Percentiles rank a stretch among this genome's conserved stretches.
phyloP scores from a whole-genome alignment of 768 basidiomycete genomes.

The Coprinellus micaceus region DNA sequence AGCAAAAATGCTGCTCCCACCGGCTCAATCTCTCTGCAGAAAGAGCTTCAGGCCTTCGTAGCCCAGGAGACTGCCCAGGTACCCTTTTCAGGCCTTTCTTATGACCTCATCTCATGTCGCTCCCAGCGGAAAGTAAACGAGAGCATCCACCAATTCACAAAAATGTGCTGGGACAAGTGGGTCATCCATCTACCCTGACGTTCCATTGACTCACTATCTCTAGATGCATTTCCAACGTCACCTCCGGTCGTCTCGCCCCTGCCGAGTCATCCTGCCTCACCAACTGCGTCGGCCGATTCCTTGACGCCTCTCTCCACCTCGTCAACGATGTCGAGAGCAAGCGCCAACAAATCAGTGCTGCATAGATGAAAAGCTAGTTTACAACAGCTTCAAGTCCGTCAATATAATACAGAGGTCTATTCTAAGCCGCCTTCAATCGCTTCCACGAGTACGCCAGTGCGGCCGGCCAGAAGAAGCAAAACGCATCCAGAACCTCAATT shows the following conservation, averaged over 20 bases:
- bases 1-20: neutral
- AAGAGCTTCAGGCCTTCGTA: slow-evolving; percentile 3
- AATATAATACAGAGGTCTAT: slow-evolving; percentile 10
- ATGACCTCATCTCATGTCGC: slow-evolving; percentile 7
- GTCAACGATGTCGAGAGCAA: slow-evolving; percentile 63
- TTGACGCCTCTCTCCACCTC: slow-evolving; percentile 83
- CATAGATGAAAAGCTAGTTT: slow-evolving; percentile 9
- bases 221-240: slow-evolving; percentile 79
- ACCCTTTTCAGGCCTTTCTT: neutral
- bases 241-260: slow-evolving; percentile 73
- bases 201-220: neutral
- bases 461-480: slow-evolving; percentile 67
- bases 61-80: slow-evolving; percentile 3
- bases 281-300: slow-evolving; percentile 90
- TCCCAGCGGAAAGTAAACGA: slow-evolving; percentile 68
- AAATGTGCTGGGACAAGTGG: slow-evolving; percentile 91
- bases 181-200: slow-evolving; percentile 23
- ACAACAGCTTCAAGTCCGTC: slow-evolving; percentile 9
- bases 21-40: neutral
- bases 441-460: slow-evolving; percentile 45
- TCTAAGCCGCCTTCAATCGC: slow-evolving; percentile 21
- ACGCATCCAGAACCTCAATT: slow-evolving; percentile 62
- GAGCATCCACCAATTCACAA: slow-evolving; percentile 73
- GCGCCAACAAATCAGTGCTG: slow-evolving; percentile 17
- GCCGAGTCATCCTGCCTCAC: slow-evolving; percentile 77